phyloP scores from a whole-genome alignment of 1,284 basidiomycete species.

The Malassezia furfur region DNA sequence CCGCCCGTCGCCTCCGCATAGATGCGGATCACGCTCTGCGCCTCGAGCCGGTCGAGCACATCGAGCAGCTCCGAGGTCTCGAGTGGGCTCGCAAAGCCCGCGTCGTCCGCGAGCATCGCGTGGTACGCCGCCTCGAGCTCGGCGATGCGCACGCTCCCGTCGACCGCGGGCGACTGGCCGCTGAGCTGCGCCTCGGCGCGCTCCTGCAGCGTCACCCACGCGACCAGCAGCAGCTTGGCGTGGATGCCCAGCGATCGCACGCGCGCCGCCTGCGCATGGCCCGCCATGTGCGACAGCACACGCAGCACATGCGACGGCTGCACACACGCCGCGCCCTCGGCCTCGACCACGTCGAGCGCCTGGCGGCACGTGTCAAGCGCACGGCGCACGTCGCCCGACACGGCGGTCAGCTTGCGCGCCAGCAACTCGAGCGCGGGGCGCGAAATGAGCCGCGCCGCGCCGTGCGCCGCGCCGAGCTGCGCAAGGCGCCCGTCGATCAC shows the following conservation, averaged over 20 bases:
- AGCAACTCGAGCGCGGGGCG: constrained; percentile 48
- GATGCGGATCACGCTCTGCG: constrained; percentile 35
- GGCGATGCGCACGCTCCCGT: constrained; percentile 20
- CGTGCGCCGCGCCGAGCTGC: constrained; percentile 21
- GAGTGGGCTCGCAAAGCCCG: constrained; percentile 26
- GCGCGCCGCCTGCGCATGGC: constrained; percentile 33
- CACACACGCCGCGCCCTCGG: constrained; percentile 30
- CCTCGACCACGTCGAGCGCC: constrained; percentile 47
- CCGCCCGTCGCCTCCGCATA: constrained; percentile 20
- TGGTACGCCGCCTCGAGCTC: constrained; percentile 38
- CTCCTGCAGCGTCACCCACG: constrained; percentile 29
- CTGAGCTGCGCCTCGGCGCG: constrained; percentile 19
- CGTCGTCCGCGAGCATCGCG: constrained; percentile 28
- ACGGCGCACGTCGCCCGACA: constrained; percentile 49
- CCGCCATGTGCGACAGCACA: constrained; percentile 40
- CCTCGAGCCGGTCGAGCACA: constrained; percentile 42
- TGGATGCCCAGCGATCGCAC: constrained; percentile 39
- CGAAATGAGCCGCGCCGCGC: constrained; percentile 36
- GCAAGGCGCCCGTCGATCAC: constrained; percentile 47
- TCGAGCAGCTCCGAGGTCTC: constrained; percentile 39
- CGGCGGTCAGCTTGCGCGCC: constrained; percentile 49
- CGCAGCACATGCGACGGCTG: constrained; percentile 39
- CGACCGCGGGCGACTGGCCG: neutral
- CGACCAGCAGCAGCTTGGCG: constrained; percentile 38
- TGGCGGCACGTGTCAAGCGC: constrained; percentile 48